Conservation (phyloP, 176 grass and related monocot genomes). For the Puya raimondii region DNA sequence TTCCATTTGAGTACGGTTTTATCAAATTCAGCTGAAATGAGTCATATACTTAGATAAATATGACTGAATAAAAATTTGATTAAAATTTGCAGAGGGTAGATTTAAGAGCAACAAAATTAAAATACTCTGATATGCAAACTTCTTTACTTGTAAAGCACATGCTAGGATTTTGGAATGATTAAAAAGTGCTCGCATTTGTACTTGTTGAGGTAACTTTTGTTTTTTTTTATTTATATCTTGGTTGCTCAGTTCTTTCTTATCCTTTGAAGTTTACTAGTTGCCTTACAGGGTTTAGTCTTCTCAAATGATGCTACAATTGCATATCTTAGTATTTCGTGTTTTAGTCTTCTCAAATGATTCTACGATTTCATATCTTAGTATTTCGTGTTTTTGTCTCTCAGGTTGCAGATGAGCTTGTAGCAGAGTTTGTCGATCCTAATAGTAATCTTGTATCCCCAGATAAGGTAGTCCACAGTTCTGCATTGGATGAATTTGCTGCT, state of each 20-base stretch:
- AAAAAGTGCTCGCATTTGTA: not conserved
- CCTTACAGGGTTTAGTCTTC: not conserved
- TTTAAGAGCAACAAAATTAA: too few relatives aligned
- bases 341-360: slow-evolving; percentile 8
- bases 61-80: too few relatives aligned
- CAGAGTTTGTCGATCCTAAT: slow-evolving; percentile 73
- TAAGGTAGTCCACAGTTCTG: slow-evolving; percentile 44
- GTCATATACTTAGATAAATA: too few relatives aligned
- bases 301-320: slow-evolving; percentile 1
- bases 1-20: too few relatives aligned
- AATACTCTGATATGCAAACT: too few relatives aligned
- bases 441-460: slow-evolving; percentile 62
- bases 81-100: too few relatives aligned
- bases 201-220: not conserved
- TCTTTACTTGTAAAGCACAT: too few relatives aligned
- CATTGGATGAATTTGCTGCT: slow-evolving; percentile 22
- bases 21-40: too few relatives aligned
- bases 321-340: slow-evolving; percentile 1
- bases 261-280: slow-evolving; percentile 6
- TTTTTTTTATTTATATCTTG: not conserved
- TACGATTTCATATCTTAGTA: not conserved
- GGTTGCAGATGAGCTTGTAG: slow-evolving; percentile 97
- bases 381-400: slow-evolving; percentile 30
- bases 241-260: not conserved
- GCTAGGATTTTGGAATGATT: too few relatives aligned